Evolutionary conservation across 208 protist genomes (phyloP), one percentile per base, ranked within the genome.

Genomic region (Histomonas meleagridis): DNA sequence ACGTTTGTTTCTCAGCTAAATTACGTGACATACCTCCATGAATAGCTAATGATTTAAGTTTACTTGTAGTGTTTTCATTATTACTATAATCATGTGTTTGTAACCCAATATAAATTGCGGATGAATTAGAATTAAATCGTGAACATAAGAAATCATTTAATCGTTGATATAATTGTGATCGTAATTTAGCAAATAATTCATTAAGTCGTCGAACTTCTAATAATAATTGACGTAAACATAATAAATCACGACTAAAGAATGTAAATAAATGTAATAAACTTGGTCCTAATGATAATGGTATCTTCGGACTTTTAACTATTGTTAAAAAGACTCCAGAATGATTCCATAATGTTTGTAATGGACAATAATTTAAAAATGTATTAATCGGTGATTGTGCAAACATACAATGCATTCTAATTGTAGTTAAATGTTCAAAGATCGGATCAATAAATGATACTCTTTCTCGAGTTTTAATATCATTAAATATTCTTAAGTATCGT

Each of bases 371-470:
- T 26, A 86, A 46, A 28, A 86, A 86, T 32, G 76, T 48, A 14
- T 86, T 16, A 46, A 86, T 3, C 38, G 76, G 46, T 18, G 23
- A 38, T 55, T 16, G 23, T 10, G 76, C 76, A 7, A 86, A 55
- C 32, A 18, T n/a, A 32, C 51, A 55, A 16, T 86, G 76, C 9
- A 51, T 18, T 10, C 46, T 51, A 46, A 86, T 86, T 1, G 46
- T 48, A 32, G 76, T 55, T n/a, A 86, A 55, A 28, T 86, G 76
- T 16, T 86, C 76, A 28, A 86, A 86, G 32, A 86, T 86, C n/a
- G 76, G 76, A 38, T 86, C 76, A 26, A 86, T 18, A 28, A 86
- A 86, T 32, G 76, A 55, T 38, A 86, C 40, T 86, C 76, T 86
- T 26, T 55, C 76, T 23, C 76, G 76, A 5, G 46, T 55, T 48